phyloP scores from a whole-genome alignment of 805 yeast genomes.

The Metschnikowia sp. region DNA sequence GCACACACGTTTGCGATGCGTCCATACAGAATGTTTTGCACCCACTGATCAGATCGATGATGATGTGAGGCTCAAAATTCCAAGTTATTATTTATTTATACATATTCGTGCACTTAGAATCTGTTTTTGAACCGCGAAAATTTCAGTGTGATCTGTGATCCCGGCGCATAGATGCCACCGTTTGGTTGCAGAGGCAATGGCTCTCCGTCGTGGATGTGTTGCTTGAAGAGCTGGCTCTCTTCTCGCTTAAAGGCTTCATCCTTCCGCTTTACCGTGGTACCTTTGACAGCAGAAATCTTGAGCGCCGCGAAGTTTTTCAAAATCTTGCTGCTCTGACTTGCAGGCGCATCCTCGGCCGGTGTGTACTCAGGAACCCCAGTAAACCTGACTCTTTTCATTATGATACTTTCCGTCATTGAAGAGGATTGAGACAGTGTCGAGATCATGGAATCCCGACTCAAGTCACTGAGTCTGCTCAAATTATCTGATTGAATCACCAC shows the following conservation, averaged over 20 bases:
- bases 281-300: constrained; percentile 12
- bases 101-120: constrained; percentile 2
- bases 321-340: constrained; percentile 34
- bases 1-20: constrained; percentile 7
- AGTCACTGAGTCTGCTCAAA: constrained; percentile 1
- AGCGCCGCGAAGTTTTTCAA: constrained; percentile 40
- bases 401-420: constrained; percentile 2
- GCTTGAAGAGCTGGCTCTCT: constrained; percentile 35
- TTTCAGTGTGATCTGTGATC: constrained; percentile 8
- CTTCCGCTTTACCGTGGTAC: constrained; percentile 26
- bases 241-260: constrained; percentile 39
- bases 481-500: constrained; percentile 15
- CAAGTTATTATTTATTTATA: too few species aligned
- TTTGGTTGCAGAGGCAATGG: neutral
- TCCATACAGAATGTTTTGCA: too few species aligned
- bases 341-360: constrained; percentile 55
- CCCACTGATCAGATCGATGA: too few species aligned
- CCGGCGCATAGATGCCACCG: neutral
- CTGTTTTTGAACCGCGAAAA: constrained; percentile 12
- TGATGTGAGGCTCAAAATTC: too few species aligned
- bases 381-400: constrained; percentile 47
- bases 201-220: constrained; percentile 12
- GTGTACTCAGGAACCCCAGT: constrained; percentile 50
- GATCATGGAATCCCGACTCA: constrained; percentile 1
- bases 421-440: constrained; percentile 15